Evolutionary conservation across 2,329 filamentous ascomycete genomes (phyloP).

Genomic region (Didymella segeticola): DNA sequence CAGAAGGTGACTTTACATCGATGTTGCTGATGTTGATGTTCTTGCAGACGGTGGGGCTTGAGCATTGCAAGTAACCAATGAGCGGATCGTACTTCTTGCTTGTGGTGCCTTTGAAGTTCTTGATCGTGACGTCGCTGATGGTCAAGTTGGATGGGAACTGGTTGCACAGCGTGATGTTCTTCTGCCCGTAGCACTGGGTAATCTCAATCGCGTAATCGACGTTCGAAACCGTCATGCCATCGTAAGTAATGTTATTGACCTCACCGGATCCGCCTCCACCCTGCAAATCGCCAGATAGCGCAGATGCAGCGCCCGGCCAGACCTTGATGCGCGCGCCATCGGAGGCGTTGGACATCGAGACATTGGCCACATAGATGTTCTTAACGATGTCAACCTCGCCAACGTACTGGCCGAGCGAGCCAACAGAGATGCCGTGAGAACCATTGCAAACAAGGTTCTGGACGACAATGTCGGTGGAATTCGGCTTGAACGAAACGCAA

Average conservation of each 20-base stretch:
- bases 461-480: conserved; percentile 71
- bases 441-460: conserved; percentile 73
- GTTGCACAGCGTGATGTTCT: conserved; percentile 67
- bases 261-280: conserved; percentile 69
- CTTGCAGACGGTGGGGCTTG: conserved; percentile 54
- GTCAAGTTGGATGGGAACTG: conserved; percentile 63
- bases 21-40: conserved; percentile 57
- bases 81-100: conserved; percentile 52
- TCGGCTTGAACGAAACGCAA: conserved; percentile 78
- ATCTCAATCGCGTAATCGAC: conserved; percentile 71
- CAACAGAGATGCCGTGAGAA: conserved; percentile 76
- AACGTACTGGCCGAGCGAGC: conserved; percentile 72
- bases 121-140: conserved; percentile 63
- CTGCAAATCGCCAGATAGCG: conserved; percentile 65
- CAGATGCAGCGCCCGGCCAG: conserved; percentile 67
- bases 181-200: conserved; percentile 71
- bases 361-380: conserved; percentile 62
- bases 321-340: conserved; percentile 77
- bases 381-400: conserved; percentile 71
- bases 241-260: conserved; percentile 72
- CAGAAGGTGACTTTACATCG: conserved; percentile 57
- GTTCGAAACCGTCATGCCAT: conserved; percentile 65
- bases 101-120: conserved; percentile 64
- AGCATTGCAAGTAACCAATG: conserved; percentile 55
- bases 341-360: conserved; percentile 51